Evolutionary conservation across 164 flowering plant genomes (phyloP).

Genomic region (Kalanchoe fedtschenkoi): DNA sequence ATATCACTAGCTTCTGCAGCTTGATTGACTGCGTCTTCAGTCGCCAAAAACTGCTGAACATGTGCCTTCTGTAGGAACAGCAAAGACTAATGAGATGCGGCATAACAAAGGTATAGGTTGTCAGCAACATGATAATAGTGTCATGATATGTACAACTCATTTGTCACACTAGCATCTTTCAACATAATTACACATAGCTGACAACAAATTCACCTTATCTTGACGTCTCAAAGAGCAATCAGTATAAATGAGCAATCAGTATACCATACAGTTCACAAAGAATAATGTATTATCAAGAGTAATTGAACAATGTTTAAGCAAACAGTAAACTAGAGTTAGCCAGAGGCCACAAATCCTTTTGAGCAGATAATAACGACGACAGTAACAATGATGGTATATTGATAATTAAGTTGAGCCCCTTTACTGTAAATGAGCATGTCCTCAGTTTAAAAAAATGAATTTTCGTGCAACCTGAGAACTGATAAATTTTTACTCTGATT

Average conservation of each 20-base stretch:
- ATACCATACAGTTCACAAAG: neutral
- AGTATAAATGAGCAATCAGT: neutral
- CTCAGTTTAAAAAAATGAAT: too few species aligned
- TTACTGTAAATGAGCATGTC: too few species aligned
- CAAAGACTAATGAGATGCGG: neutral
- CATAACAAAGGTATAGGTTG: neutral
- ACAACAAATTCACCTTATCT: neutral
- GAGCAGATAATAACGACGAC: neutral
- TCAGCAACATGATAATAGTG: neutral
- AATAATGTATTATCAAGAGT: neutral
- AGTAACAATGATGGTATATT: neutral
- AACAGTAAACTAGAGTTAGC: too few species aligned
- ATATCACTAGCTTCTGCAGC: conserved; percentile 84
- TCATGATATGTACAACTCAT: neutral
- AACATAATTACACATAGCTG: too few species aligned
- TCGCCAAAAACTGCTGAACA: conserved; percentile 95
- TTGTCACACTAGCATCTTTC: neutral
- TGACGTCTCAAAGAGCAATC: neutral
- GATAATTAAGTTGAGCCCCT: too few species aligned
- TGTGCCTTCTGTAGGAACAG: conserved; percentile 74
- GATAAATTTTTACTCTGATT: too few species aligned
- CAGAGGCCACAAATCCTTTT: neutral
- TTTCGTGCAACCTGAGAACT: too few species aligned
- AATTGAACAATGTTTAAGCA: too few species aligned
- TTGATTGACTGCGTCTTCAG: conserved; percentile 96